Evolutionary conservation across 2,329 filamentous ascomycete species (phyloP).

Genomic region (Sporothrix inflata): DNA sequence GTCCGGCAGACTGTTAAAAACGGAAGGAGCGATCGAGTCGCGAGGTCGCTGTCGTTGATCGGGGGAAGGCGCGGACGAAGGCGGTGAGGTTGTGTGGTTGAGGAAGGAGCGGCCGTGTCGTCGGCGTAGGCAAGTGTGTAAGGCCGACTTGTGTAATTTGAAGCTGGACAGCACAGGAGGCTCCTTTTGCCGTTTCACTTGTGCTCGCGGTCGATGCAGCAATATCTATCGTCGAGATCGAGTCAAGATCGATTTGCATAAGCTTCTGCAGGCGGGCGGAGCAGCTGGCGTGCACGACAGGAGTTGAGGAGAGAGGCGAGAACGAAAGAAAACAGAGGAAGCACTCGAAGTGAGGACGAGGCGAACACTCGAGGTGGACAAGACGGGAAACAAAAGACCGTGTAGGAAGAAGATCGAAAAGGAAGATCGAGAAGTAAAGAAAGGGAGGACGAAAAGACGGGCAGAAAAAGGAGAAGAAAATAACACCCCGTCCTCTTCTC

Average conservation of each 20-base stretch:
- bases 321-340: background rate
- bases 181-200: background rate
- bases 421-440: background rate
- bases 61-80: background rate
- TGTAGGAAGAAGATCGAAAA: background rate
- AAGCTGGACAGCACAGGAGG: background rate
- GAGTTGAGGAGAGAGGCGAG: background rate
- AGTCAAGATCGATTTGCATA: background rate
- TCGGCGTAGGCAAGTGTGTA: background rate
- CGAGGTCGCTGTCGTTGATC: background rate
- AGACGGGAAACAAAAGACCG: background rate
- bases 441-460: background rate
- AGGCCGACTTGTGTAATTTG: background rate
- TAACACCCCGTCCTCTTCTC: background rate
- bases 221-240: background rate
- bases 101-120: slow-evolving; percentile 16
- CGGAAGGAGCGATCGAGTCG: slow-evolving; percentile 23
- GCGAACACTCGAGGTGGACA: background rate
- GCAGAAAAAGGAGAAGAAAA: background rate
- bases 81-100: slow-evolving; percentile 1
- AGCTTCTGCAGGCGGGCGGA: background rate
- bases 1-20: background rate
- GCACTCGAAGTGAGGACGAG: too few relatives aligned
- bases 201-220: background rate
- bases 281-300: background rate